Base-by-base conservation (phyloP, 1,284 basidiomycete species). In the Austropuccinia psidii region DNA sequence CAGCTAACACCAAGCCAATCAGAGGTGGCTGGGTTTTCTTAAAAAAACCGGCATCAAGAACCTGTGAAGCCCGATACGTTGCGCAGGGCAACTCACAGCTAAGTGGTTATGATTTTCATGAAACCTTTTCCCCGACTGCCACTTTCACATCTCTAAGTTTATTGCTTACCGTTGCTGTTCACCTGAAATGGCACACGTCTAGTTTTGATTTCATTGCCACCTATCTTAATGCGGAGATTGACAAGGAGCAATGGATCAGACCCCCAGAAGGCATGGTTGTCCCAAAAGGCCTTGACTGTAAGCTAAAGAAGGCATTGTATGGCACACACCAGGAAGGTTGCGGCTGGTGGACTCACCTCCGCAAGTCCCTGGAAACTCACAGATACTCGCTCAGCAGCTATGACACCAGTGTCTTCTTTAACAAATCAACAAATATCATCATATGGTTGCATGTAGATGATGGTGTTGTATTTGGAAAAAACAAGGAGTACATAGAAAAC, bases 391-490 rank as follows among this genome's bases (percentile, higher is more conserved):
- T n/a, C n/a, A n/a, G n/a, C n/a, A n/a, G n/a, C n/a, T n/a, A n/a
- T n/a, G n/a, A n/a, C n/a, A n/a, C n/a, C n/a, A n/a, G n/a, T n/a
- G n/a, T n/a, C n/a, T n/a, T n/a, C n/a, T n/a, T n/a, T n/a, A n/a
- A n/a, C n/a, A n/a, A n/a, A n/a, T n/a, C n/a, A n/a, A 9, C 2
- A 43, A n/a, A n/a, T 9, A 15, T 15, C 4, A 39, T 54, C 0
- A 33, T 57, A 6, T 68, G 66, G 66, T 31, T 70, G 15, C 67
- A 70, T 17, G 52, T 68, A 0, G 54, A 68, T 27, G 37, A 68
- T 21, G 54, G 66, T 8, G 29, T 45, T 4, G 43, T 69, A 6
- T n/a, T n/a, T n/a, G n/a, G n/a, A n/a, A n/a, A n/a, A n/a, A n/a
- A n/a, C n/a, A n/a, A n/a, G n/a, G n/a, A n/a, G n/a, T n/a, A n/a